phyloP scores from a whole-genome alignment of 2,329 filamentous ascomycete species.

The Didymella pomorum region DNA sequence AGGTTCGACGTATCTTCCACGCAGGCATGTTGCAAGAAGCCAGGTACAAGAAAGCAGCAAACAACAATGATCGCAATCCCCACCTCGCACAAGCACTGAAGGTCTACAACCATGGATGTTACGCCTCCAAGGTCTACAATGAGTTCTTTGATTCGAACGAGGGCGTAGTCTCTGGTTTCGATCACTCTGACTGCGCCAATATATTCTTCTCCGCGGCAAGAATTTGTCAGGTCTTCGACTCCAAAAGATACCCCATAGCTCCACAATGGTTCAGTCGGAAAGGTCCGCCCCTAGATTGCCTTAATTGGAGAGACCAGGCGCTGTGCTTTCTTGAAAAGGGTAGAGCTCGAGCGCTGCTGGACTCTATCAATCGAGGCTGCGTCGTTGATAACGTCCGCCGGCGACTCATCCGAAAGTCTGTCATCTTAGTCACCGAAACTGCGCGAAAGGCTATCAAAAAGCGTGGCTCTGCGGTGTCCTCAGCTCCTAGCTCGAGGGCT shows the following conservation, averaged over 20 bases:
- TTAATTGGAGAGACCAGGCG: slow-evolving; percentile 4
- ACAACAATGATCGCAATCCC: neutral
- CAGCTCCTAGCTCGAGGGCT: neutral
- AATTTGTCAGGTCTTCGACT: slow-evolving; percentile 1
- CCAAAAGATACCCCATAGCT: neutral
- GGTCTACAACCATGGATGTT: slow-evolving; percentile 8
- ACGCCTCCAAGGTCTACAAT: neutral
- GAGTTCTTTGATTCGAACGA: neutral
- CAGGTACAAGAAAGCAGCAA: too few relatives aligned
- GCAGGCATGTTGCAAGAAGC: slow-evolving; percentile 3
- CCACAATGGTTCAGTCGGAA: neutral
- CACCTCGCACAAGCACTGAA: slow-evolving; percentile 1
- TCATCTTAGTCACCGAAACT: neutral
- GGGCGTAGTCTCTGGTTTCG: neutral
- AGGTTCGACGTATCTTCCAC: slow-evolving; percentile 1
- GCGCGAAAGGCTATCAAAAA: neutral
- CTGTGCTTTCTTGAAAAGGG: slow-evolving; percentile 2
- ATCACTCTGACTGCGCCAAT: slow-evolving; percentile 5
- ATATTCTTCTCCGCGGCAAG: slow-evolving; percentile 7
- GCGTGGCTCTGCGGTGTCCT: neutral
- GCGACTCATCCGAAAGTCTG: neutral
- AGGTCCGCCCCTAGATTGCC: neutral
- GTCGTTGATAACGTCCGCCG: neutral
- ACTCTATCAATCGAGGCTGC: neutral
- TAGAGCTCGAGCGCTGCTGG: slow-evolving; percentile 1